Base-by-base conservation (phyloP, 345 rosid species). In the Cardamine resedifolia region DNA sequence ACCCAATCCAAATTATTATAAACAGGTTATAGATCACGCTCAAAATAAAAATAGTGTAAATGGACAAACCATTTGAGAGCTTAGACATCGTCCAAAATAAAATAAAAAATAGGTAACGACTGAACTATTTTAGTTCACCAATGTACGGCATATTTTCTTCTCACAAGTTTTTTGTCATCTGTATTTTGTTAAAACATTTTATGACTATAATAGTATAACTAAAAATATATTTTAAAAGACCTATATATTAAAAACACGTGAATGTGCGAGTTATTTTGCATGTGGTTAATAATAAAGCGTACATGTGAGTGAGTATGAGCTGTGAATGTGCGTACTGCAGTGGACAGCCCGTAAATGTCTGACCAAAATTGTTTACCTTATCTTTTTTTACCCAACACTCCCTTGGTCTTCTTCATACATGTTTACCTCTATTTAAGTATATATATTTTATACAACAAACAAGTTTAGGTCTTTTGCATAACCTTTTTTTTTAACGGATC, bases 331-430 rank as follows among this genome's bases (percentile, higher is more conserved):
- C 45, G 28, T 33, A 55, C 69, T 16, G 52, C 65, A 62, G 65
- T 69, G 36, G 56, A 69, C 74, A 76, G 68, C 62, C 70, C n/a
- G 71, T 68, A 69, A 69, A 68, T 76, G 75, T 57, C 79, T 76
- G 16, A 76, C 71, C 75, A 69, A 69, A 44, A 61, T 44, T 67
- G 53, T 52, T 68, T 75, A 26, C 24, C 63, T 45, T 12, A n/a
- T 58, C 56, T 23, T 41, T 38, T 27, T 27, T 49, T 20, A 48
- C 47, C 62, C 68, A 66, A 59, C 69, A 31, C 33, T 44, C n/a
- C 67, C 30, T 65, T 38, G 6, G 27, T 38, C 57, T 38, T 58
- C 50, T 73, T 47, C 65, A 48, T 33, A 34, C 58, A 24, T 21
- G 26, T 39, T 28, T 43, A 50, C 6, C 9, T 39, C 39, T 38